Conservation (phyloP, 371 early-diverging fungal genomes). For the Mortierella sp. region DNA sequence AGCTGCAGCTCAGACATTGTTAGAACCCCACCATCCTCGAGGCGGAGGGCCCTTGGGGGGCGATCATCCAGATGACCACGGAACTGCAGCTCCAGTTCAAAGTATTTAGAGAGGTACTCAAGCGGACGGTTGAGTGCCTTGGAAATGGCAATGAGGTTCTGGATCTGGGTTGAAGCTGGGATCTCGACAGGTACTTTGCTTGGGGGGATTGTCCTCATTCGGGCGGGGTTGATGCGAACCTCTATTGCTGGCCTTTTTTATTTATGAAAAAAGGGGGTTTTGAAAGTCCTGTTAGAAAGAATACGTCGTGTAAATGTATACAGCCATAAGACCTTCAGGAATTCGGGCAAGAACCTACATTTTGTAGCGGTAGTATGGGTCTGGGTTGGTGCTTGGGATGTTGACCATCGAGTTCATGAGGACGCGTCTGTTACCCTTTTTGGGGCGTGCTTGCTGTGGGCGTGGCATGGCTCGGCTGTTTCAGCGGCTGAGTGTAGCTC, state of each 20-base stretch:
- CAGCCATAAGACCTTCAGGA: background rate
- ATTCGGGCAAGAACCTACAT: slow-evolving; percentile 18
- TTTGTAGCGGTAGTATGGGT: slow-evolving; percentile 53
- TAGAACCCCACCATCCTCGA: slow-evolving; percentile 38
- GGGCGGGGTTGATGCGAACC: slow-evolving; percentile 45
- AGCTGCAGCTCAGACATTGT: slow-evolving; percentile 34
- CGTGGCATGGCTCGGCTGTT: too few species aligned
- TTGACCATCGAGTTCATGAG: slow-evolving; percentile 55
- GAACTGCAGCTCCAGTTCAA: slow-evolving; percentile 49
- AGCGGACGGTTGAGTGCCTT: slow-evolving; percentile 45
- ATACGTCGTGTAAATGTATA: background rate
- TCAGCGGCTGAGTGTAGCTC: too few species aligned
- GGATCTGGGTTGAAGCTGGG: slow-evolving; percentile 49
- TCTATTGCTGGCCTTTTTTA: slow-evolving; percentile 42
- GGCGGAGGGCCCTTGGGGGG: slow-evolving; percentile 6
- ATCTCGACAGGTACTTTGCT: slow-evolving; percentile 37
- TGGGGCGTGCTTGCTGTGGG: slow-evolving; percentile 8
- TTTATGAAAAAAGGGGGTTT: background rate
- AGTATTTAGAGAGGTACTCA: slow-evolving; percentile 43
- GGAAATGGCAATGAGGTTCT: slow-evolving; percentile 36
- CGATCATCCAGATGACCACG: slow-evolving; percentile 42
- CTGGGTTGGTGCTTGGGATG: slow-evolving; percentile 53
- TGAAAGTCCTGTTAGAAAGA: too few species aligned
- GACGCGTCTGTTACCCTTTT: slow-evolving; percentile 49
- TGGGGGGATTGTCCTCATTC: slow-evolving; percentile 43